A percentile compares a stretch with the other conserved stretches of the same genome.
These are phyloP conservation scores for Extremus antarcticus DNA, from an alignment of 495 filamentous ascomycete genomes.

Conservation along the genomic window DNA sequence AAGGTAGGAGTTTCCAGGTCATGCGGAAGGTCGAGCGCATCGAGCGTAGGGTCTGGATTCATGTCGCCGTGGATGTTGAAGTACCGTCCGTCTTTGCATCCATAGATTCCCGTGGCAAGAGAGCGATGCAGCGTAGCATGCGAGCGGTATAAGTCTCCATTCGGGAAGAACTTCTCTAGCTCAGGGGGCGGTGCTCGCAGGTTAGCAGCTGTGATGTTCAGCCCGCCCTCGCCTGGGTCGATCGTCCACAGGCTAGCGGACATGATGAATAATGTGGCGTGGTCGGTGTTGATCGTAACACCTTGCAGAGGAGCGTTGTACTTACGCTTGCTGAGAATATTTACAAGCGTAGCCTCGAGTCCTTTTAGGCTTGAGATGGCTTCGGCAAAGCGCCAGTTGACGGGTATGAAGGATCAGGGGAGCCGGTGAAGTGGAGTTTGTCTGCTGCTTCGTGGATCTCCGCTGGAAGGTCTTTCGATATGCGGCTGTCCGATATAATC, in stretches of 20 bases:
- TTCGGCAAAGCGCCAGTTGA: constrained; percentile 27
- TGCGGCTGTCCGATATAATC: constrained; percentile 19
- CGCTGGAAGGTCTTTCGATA: constrained; percentile 16
- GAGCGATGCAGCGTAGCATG: constrained; percentile 16
- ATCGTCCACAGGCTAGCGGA: constrained; percentile 15
- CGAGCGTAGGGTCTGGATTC: constrained; percentile 8
- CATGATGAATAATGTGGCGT: constrained; percentile 34
- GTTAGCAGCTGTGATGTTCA: neutral
- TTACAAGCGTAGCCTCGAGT: constrained; percentile 17
- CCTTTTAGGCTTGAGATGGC: constrained; percentile 2
- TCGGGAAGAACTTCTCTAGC: neutral
- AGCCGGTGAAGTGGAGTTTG: constrained; percentile 20
- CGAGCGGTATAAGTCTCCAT: constrained; percentile 13
- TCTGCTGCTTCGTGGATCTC: constrained; percentile 16
- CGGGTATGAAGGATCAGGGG: constrained; percentile 19
- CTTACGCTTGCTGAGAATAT: constrained; percentile 23
- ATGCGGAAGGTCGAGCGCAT: constrained; percentile 33
- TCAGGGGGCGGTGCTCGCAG: neutral
- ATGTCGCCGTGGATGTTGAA: constrained; percentile 35
- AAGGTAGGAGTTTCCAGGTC: neutral
- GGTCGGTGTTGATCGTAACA: constrained; percentile 24
- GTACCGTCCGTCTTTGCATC: constrained; percentile 21
- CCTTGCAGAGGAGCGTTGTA: constrained; percentile 11
- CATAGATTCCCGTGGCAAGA: constrained; percentile 38
- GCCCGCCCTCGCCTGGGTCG: constrained; percentile 1